phyloP scores from a whole-genome alignment of 306 rosid species.

The Comarum palustre region DNA sequence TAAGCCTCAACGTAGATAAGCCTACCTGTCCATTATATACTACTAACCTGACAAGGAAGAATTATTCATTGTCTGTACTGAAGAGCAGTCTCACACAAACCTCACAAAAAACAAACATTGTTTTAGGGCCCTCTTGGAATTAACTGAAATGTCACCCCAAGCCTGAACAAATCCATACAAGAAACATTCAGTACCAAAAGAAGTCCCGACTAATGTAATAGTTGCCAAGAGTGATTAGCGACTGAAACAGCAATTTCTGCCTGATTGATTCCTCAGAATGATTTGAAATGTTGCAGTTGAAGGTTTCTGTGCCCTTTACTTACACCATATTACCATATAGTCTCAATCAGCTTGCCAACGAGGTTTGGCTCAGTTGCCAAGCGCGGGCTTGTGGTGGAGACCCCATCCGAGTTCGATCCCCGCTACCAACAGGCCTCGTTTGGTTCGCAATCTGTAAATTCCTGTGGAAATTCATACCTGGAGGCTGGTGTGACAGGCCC shows the following conservation, averaged over 20 bases:
- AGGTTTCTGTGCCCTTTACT: conserved; percentile 32
- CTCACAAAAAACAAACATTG: conserved; percentile 59
- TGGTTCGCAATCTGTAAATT: too few relatives aligned
- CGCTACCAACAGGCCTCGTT: too few relatives aligned
- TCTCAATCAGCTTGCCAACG: too few relatives aligned
- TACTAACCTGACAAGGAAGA: conserved; percentile 63
- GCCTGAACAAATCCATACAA: conserved; percentile 55
- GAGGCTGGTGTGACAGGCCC: too few relatives aligned
- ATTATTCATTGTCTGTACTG: conserved; percentile 54
- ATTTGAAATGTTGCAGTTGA: conserved; percentile 31
- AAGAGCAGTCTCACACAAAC: conserved; percentile 67
- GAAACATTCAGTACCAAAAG: conserved; percentile 44
- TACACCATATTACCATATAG: conserved; percentile 31
- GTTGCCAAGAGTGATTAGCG: conserved; percentile 36
- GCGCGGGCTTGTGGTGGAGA: too few relatives aligned
- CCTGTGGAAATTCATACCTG: too few relatives aligned
- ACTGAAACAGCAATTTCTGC: conserved; percentile 40
- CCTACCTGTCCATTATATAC: conserved; percentile 64
- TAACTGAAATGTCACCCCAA: conserved; percentile 38
- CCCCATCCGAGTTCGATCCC: too few relatives aligned
- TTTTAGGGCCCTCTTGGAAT: conserved; percentile 41
- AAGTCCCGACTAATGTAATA: conserved; percentile 46
- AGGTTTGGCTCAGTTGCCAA: too few relatives aligned
- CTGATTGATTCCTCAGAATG: conserved; percentile 32
- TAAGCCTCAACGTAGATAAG: conserved; percentile 49